Evolutionary conservation across 2,329 filamentous ascomycete species (phyloP), one percentile per base, ranked within the genome.

Genomic region (Paecilomyces fulvus): DNA sequence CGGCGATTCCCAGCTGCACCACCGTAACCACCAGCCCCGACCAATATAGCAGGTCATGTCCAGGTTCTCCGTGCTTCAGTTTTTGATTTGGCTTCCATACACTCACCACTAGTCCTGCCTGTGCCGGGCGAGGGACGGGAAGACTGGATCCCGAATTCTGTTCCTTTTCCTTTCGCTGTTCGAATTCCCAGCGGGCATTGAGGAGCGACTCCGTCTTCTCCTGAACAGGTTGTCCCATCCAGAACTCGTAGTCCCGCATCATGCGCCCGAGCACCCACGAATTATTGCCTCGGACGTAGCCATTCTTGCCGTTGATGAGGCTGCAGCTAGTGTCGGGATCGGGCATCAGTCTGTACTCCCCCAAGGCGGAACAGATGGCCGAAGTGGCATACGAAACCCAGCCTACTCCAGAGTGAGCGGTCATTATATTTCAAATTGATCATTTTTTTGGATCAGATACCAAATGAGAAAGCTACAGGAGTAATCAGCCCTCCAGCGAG

Each of bases 231-330:
- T 37, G 11, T 1, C 57, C 60, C 59, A 60, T 64, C 67, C 68
- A 73, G 31, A 52, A 56, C 62, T 76, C 71, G 31, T 70, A 73
- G 59, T 79, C 76, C 25, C 76, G 65, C 6, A 78, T 58, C 0
- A 79, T 64, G 0, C 77, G 65, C 0, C 75, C 76, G 9, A 79
- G 61, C 3, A 78, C 63, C 76, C 76, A 79, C 20, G 63, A 70
- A 11, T 64, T 64, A 54, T 78, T 79, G 2, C 69, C 64, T 1
- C 73, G 66, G 4, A 63, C 61, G 56, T 74, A 73, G 0, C 75
- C 71, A 14, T 61, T 72, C 20, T 65, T 60, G 5, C 60, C 62
- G 56, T 76, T 75, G 52, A 77, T 70, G 17, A 77, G 31, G 31
- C 31, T 33, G 10, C 31, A 67, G 5, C 51, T 56, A 64, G 60